These are phyloP conservation scores for Rhododendron simsii DNA, from an alignment of 148 eudicot genomes.

Conservation along the genomic window DNA sequence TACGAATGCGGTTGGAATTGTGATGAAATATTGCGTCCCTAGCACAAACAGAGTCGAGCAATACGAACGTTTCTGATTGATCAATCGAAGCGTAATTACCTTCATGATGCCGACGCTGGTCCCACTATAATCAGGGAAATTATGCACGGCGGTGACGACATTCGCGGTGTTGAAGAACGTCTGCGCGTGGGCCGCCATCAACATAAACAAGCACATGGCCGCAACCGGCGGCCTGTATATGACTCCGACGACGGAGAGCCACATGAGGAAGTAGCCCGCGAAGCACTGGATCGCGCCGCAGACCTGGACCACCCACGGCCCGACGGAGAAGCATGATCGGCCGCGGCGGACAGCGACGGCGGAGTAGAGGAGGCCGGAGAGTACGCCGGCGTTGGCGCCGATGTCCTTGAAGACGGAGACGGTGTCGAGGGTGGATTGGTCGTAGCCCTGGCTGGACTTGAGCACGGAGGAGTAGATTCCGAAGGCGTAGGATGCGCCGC, in stretches of 20 bases:
- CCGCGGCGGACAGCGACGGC: slow-evolving; percentile 18
- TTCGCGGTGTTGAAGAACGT: slow-evolving; percentile 88
- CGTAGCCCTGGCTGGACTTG: slow-evolving; percentile 63
- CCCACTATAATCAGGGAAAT: slow-evolving; percentile 70
- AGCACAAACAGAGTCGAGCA: not conserved
- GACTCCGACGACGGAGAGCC: slow-evolving; percentile 68
- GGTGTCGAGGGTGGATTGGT: slow-evolving; percentile 77
- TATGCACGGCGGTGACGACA: slow-evolving; percentile 73
- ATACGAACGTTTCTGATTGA: not conserved
- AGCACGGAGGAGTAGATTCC: slow-evolving; percentile 70
- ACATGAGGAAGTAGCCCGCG: slow-evolving; percentile 66
- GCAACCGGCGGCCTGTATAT: slow-evolving; percentile 44
- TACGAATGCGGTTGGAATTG: too few species aligned
- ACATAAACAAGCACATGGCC: slow-evolving; percentile 66
- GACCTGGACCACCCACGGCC: slow-evolving; percentile 65
- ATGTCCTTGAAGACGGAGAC: slow-evolving; percentile 89
- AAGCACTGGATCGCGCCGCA: slow-evolving; percentile 71
- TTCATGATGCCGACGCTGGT: slow-evolving; percentile 92
- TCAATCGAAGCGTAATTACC: slow-evolving; percentile 34
- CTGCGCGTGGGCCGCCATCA: slow-evolving; percentile 80
- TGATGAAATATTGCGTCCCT: not conserved
- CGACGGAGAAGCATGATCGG: not conserved
- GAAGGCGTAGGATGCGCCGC: slow-evolving; percentile 81
- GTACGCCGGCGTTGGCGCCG: slow-evolving; percentile 81
- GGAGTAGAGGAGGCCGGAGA: slow-evolving; percentile 82